A percentile compares a stretch with the other conserved stretches of the same genome.
Evolutionary conservation across 192 early-diverging fungal species (phyloP).

Genomic region (Entomortierella chlamydospora): DNA sequence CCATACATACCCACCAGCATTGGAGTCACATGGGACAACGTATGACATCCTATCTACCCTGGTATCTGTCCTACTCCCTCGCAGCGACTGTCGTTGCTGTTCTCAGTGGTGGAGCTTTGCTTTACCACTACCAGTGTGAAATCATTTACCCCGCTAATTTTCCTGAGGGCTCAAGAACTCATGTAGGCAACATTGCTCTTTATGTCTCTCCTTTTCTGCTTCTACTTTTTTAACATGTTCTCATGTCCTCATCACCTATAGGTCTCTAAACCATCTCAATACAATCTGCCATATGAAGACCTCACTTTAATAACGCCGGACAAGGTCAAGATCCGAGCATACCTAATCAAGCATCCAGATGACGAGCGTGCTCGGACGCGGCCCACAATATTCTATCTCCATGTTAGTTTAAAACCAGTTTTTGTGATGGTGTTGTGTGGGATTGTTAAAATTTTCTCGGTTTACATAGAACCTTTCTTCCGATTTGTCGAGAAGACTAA

Average conservation of each 20-base stretch:
- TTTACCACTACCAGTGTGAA: slow-evolving; percentile 81
- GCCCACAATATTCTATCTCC: slow-evolving; percentile 89
- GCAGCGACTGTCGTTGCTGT: slow-evolving; percentile 58
- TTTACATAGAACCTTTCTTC: too few species aligned
- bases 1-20: too few species aligned
- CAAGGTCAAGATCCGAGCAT: slow-evolving; percentile 81
- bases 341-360: slow-evolving; percentile 74
- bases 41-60: slow-evolving; percentile 55
- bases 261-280: slow-evolving; percentile 81
- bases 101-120: slow-evolving; percentile 58
- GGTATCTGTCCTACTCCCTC: slow-evolving; percentile 59
- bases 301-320: slow-evolving; percentile 82
- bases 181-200: slow-evolving; percentile 31
- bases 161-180: slow-evolving; percentile 64
- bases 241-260: too few species aligned
- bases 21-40: background rate
- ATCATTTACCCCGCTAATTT: slow-evolving; percentile 80
- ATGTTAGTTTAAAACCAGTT: slow-evolving; percentile 54
- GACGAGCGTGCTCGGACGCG: slow-evolving; percentile 65
- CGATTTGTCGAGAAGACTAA: too few species aligned
- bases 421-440: too few species aligned
- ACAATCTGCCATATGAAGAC: slow-evolving; percentile 70
- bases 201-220: background rate
- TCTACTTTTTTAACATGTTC: background rate
- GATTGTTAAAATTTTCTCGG: too few species aligned